Percentiles rank a stretch among this genome's conserved stretches.
Evolutionary conservation across 1,139 yeast genomes (phyloP).

Genomic region (Yamadazyma mexicana): DNA sequence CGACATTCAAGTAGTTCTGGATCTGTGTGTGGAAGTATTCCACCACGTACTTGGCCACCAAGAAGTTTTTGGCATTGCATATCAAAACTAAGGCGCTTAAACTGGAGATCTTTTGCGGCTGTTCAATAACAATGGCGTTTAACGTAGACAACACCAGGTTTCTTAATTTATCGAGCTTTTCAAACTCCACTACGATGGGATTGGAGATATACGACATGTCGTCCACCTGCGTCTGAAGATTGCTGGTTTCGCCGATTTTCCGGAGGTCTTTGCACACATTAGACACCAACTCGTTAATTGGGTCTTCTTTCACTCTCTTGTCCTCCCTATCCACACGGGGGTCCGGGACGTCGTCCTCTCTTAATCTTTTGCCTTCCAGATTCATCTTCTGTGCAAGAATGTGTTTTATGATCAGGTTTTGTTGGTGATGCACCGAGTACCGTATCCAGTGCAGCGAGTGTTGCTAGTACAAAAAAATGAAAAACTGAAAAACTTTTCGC

Average conservation of each 20-base stretch:
- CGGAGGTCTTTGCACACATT: conserved; percentile 57
- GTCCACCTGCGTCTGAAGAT: conserved; percentile 52
- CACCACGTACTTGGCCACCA: conserved; percentile 68
- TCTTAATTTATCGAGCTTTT: conserved; percentile 62
- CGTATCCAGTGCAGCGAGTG: too few species aligned
- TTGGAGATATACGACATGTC: conserved; percentile 67
- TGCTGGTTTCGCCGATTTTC: conserved; percentile 64
- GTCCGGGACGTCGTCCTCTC: conserved; percentile 12
- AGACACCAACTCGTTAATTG: conserved; percentile 40
- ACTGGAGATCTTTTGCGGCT: conserved; percentile 83
- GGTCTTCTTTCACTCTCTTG: conserved; percentile 44
- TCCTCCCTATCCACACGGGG: conserved; percentile 6
- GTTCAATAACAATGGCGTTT: conserved; percentile 74
- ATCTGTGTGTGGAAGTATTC: conserved; percentile 68
- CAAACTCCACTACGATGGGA: conserved; percentile 70
- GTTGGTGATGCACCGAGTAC: not conserved
- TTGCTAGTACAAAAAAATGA: too few species aligned
- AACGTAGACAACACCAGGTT: conserved; percentile 61
- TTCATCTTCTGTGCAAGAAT: conserved; percentile 5
- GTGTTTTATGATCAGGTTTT: not conserved
- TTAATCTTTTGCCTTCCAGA: conserved; percentile 10
- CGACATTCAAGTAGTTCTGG: conserved; percentile 11
- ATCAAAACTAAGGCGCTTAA: conserved; percentile 69
- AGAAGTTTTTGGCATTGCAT: conserved; percentile 64
- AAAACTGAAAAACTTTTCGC: conserved; percentile 3